Evolutionary conservation across 2,329 filamentous ascomycete genomes (phyloP), one percentile per base, ranked within the genome.

Genomic region (Colletotrichum musicola): DNA sequence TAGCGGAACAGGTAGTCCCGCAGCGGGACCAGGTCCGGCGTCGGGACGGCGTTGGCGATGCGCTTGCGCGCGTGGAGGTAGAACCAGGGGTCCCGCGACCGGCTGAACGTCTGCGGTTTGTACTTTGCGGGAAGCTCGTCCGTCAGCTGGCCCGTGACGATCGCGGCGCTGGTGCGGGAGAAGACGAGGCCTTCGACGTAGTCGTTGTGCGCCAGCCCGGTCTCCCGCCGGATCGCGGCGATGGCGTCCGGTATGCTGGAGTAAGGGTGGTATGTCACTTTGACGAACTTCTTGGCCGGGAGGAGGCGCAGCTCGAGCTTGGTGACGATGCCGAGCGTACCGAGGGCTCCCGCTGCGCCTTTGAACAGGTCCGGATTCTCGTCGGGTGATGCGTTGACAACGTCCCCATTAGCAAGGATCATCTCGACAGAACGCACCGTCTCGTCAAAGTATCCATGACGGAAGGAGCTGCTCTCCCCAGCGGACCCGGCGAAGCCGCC

Each of bases 111-210:
- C 25, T 78, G 79, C 1, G 80, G 73, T 51, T 75, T 75, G 3
- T 71, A 68, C 1, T 76, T 78, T 0, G 75, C 62, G 0, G 83
- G 83, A 0, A 83, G 69, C 0, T 80, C 75, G 58, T 91, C 81
- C 0, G 84, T 84, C 16, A 92, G 79, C 10, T 81, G 82, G 0
- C 92, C 92, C 0, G 84, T 82, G 75, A 91, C 90, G 50, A 93
- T 79, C 1, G 92, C 83, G 0, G 88, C 87, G 6, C 81, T 81
- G 18, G 82, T 80, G 14, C 79, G 78, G 0, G 87, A 84, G 75
- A 87, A 93, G n/a, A 89, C 80, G 50, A 93, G 91, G 1, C 85
- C 91, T 68, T 94, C 92, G 2, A 95, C 82, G 71, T 90, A 94
- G 69, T 93, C 90, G 35, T 84, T 81, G 0, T 76, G 73, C 0